Conservation (phyloP, 2,329 filamentous ascomycete species). For the Geosmithia flava region DNA sequence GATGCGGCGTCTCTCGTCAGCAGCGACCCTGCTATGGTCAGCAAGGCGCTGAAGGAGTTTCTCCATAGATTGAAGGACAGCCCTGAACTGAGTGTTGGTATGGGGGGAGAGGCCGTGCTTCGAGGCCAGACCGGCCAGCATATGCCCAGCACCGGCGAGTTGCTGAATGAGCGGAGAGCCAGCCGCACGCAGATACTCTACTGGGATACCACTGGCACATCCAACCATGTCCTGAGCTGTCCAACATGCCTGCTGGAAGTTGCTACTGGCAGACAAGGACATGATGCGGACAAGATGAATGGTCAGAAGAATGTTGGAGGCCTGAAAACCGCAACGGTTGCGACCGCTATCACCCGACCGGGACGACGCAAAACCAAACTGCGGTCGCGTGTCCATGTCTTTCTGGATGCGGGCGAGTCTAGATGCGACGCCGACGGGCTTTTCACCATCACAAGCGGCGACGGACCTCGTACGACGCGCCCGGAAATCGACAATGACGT, state of each 20-base stretch:
- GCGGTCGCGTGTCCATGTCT: too few species aligned
- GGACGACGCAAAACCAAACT: background rate
- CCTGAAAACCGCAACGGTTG: slow-evolving; percentile 13
- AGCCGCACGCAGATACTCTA: slow-evolving; percentile 12
- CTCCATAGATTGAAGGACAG: slow-evolving; percentile 13
- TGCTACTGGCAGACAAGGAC: slow-evolving; percentile 5
- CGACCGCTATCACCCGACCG: background rate
- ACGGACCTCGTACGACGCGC: slow-evolving; percentile 2
- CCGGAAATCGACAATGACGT: slow-evolving; percentile 17
- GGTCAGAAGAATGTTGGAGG: slow-evolving; percentile 18
- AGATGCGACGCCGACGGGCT: background rate
- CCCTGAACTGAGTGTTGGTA: slow-evolving; percentile 12
- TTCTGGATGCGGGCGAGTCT: too few species aligned
- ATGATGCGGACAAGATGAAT: slow-evolving; percentile 16
- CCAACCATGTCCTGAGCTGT: slow-evolving; percentile 12
- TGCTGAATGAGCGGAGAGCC: slow-evolving; percentile 17
- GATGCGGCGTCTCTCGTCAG: background rate
- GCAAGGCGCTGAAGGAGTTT: slow-evolving; percentile 9
- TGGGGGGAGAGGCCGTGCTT: too few species aligned
- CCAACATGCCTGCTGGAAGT: slow-evolving; percentile 6
- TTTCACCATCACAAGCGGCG: background rate
- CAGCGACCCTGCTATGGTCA: background rate
- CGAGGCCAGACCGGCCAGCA: slow-evolving; percentile 11
- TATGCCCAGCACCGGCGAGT: slow-evolving; percentile 14
- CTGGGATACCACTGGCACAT: slow-evolving; percentile 12